A percentile compares a stretch with the other conserved stretches of the same genome.
phyloP scores from a whole-genome alignment of 176 grass and related monocot species.

The sorghum (Sorghum bicolor) region Sorghum_bicolor_NCBIv3 NC_012877.2:50132001-50132500 shows the following conservation, averaged over 20 bases:
- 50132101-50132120: constrained; percentile 82
- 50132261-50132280: background rate
- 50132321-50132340: constrained; percentile 97
- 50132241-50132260: background rate
- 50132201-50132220: constrained; percentile 2
- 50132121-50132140: constrained; percentile 87
- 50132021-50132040: constrained; percentile 8
- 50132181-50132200: constrained; percentile 16
- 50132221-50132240: constrained; percentile 1
- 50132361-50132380: constrained; percentile 98
- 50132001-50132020: constrained; percentile 31
- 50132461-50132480: background rate
- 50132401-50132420: background rate
- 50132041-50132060: constrained; percentile 95
- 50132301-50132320: constrained; percentile 92
- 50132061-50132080: constrained; percentile 98
- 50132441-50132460: background rate
- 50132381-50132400: constrained; percentile 27
- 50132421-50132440: background rate
- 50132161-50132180: constrained; percentile 4
- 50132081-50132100: constrained; percentile 87
- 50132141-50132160: constrained; percentile 73
- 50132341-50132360: constrained; percentile 98
- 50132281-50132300: background rate
- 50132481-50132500: background rate